Evolutionary conservation across 2,329 filamentous ascomycete genomes (phyloP), one percentile per base, ranked within the genome.

Genomic region (Fonsecaea erecta): DNA sequence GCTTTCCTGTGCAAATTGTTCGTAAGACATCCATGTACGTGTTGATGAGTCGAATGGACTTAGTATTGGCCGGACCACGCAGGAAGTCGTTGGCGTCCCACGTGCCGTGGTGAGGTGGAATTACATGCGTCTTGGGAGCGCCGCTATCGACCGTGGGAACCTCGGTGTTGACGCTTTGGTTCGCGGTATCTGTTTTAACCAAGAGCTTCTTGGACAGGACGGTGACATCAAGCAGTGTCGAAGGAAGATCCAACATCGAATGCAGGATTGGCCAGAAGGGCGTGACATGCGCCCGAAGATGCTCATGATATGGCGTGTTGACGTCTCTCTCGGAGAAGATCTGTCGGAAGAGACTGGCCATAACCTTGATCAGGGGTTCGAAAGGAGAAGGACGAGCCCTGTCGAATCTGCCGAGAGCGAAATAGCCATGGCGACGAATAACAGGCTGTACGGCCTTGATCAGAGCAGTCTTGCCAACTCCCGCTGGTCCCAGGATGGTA

Each of bases 1-100:
- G 88, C 72, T 93, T 95, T 75, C 93, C 88, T 21, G 88, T 84
- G 0, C 92, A 90, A 62, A 98, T 88, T 48, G 96, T 86, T 59
- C 91, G 86, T 57, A 97, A 77, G 9, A 97, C 89, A 71, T 97
- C 93, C 52, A 97, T 80, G 71, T 96, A 94, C 1, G 91, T 93
- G 73, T 93, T 94, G 83, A 94, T 91, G 62, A 97, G 84, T 12
- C 92, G 88, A 69, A 92, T 89, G 1, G 84, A 84, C 77, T 66
- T 79, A 74, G 69, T 79, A 78, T 63, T 81, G 63, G 65, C 77
- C 71, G 55, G 73, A 26, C 71, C 80, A 74, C 16, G 79, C 75
- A 61, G 78, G 77, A 46, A 79, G 73, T 71, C 71, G 55, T 72
- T 72, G 37, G 68, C 67, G 55, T 71, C 70, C 64, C 67, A 66